Evolutionary conservation across 1,139 yeast species (phyloP).

Genomic region (Zygosaccharomyces sapae): DNA sequence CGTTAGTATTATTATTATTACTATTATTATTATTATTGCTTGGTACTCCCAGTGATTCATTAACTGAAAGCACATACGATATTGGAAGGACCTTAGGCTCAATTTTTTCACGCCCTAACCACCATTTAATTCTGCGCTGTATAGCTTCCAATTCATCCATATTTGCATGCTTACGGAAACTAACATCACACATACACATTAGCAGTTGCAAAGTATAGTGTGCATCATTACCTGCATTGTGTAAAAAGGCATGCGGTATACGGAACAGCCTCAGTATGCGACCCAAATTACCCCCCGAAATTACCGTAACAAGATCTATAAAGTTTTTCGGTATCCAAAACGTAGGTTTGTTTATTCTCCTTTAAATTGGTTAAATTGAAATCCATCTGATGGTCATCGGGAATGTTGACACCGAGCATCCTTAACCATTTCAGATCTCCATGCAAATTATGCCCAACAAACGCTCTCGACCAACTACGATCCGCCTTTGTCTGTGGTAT

Average conservation of each 20-base stretch:
- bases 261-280: conserved; percentile 48
- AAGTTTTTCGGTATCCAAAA: conserved; percentile 53
- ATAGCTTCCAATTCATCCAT: conserved; percentile 34
- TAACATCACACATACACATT: conserved; percentile 53
- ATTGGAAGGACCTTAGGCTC: conserved; percentile 33
- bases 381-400: conserved; percentile 28
- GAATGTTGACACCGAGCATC: conserved; percentile 46
- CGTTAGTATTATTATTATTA: not conserved
- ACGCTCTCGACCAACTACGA: conserved; percentile 35
- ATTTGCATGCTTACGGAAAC: conserved; percentile 37
- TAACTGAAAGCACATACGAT: conserved; percentile 28
- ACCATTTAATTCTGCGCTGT: conserved; percentile 21
- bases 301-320: conserved; percentile 44
- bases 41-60: conserved; percentile 11
- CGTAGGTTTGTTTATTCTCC: conserved; percentile 14
- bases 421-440: conserved; percentile 59
- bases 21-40: not conserved
- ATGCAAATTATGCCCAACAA: conserved; percentile 67
- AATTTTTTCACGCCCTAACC: conserved; percentile 26
- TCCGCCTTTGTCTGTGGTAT: conserved; percentile 22
- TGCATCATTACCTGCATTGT: conserved; percentile 84
- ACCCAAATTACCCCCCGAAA: conserved; percentile 47
- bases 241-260: conserved; percentile 61
- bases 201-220: conserved; percentile 59
- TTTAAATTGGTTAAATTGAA: conserved; percentile 10